These are phyloP conservation scores for Suillus americanus DNA, from an alignment of 768 basidiomycete genomes.

Conservation along the genomic window DNA sequence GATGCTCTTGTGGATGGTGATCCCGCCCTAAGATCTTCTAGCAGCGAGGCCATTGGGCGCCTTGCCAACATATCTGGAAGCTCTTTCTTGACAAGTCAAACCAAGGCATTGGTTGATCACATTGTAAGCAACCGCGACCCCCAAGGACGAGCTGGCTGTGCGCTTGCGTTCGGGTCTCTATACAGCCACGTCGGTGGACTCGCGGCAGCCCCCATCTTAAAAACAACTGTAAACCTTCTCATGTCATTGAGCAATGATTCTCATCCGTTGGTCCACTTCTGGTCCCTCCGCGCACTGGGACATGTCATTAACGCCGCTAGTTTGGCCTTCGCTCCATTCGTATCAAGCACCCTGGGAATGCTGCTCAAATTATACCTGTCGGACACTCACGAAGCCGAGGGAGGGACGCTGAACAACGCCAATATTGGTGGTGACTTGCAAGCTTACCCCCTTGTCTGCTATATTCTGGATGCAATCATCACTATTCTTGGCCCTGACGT, in stretches of 20 bases:
- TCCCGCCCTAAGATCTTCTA: conserved; percentile 67
- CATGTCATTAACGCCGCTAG: conserved; percentile 90
- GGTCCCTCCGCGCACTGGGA: conserved; percentile 83
- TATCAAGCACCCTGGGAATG: conserved; percentile 86
- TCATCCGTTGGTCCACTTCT: conserved; percentile 94
- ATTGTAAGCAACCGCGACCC: conserved; percentile 95
- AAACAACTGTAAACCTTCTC: conserved; percentile 92
- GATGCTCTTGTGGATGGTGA: conserved; percentile 84
- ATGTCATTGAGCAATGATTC: conserved; percentile 96
- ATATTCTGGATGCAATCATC: conserved; percentile 90
- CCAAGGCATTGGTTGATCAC: conserved; percentile 89
- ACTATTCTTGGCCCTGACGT: conserved; percentile 95
- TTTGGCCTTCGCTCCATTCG: conserved; percentile 86
- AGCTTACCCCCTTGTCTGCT: conserved; percentile 88
- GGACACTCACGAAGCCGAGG: conserved; percentile 91
- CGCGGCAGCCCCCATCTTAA: conserved; percentile 91
- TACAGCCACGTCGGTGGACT: conserved; percentile 91
- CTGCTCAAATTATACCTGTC: conserved; percentile 86
- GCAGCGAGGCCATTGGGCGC: conserved; percentile 88
- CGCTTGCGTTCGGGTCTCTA: conserved; percentile 88
- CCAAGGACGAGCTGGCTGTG: conserved; percentile 88
- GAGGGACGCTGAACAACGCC: conserved; percentile 76
- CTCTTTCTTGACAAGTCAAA: conserved; percentile 79
- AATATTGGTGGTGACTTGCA: conserved; percentile 91
- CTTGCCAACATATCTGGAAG: conserved; percentile 82